These are phyloP conservation scores for Rhizoctonia solani DNA, from an alignment of 1,284 basidiomycete genomes.

Conservation along the genomic window DNA sequence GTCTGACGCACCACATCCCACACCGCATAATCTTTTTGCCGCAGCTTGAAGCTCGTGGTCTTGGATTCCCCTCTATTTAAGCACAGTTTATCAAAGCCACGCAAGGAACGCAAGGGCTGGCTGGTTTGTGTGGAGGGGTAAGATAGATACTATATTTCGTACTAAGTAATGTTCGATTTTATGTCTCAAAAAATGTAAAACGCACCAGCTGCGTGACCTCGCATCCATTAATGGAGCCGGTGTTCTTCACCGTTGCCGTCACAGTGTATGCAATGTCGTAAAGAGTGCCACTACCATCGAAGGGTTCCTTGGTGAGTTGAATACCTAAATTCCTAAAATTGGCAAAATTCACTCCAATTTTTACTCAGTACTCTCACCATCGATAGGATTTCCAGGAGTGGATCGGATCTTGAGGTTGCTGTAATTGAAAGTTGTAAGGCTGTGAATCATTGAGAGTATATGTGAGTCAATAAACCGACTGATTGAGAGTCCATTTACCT, in stretches of 20 bases:
- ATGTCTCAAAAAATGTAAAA: too few species aligned
- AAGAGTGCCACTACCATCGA: constrained; percentile 21
- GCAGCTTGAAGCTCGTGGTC: constrained; percentile 26
- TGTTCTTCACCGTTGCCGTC: constrained; percentile 39
- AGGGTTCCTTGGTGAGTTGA: constrained; percentile 12
- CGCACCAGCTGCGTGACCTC: constrained; percentile 34
- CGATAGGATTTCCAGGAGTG: constrained; percentile 4
- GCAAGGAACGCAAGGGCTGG: constrained; percentile 12
- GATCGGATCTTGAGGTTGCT: constrained; percentile 44
- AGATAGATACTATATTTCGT: background rate
- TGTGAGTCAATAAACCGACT: background rate
- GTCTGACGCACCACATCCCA: too few species aligned
- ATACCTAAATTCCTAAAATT: background rate
- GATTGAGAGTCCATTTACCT: constrained; percentile 40
- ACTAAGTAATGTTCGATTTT: background rate
- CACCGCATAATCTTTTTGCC: constrained; percentile 22
- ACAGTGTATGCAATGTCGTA: constrained; percentile 35
- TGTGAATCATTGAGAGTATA: background rate
- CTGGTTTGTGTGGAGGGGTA: constrained; percentile 14
- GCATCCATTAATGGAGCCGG: constrained; percentile 32
- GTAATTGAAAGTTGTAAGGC: constrained; percentile 55
- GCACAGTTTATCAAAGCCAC: constrained; percentile 32
- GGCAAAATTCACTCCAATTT: background rate
- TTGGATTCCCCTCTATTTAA: constrained; percentile 7
- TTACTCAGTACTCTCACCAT: background rate